phyloP scores from a whole-genome alignment of 768 basidiomycete species.

The Dendrothele bispora region DNA sequence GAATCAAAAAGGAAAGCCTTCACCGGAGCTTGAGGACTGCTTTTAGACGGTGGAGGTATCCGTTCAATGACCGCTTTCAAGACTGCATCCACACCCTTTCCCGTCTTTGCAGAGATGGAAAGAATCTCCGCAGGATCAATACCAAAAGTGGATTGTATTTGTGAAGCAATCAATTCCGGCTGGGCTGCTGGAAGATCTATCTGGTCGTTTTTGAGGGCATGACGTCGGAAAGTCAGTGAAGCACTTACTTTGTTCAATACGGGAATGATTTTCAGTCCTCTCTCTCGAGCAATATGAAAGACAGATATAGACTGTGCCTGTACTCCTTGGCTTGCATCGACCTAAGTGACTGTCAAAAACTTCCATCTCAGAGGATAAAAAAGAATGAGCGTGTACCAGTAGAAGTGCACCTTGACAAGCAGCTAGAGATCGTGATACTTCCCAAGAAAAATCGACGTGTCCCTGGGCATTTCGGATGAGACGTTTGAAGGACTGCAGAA shows the following conservation, averaged over 20 bases:
- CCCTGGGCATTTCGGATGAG: conserved; percentile 48
- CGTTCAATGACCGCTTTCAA: conserved; percentile 79
- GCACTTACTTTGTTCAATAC: conserved; percentile 83
- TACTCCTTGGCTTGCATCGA: conserved; percentile 97
- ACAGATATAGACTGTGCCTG: conserved; percentile 98
- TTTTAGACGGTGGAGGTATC: conserved; percentile 81
- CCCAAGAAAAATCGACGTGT: conserved; percentile 98
- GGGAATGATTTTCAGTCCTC: conserved; percentile 81
- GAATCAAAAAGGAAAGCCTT: conserved; percentile 94
- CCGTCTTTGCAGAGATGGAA: conserved; percentile 90
- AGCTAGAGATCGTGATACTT: conserved; percentile 88
- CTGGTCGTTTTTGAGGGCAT: conserved; percentile 35
- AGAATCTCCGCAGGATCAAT: conserved; percentile 74
- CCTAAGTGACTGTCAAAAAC: conserved; percentile 43
- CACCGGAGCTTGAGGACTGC: conserved; percentile 50
- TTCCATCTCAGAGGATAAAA: background rate
- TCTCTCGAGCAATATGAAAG: conserved; percentile 83
- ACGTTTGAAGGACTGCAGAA: background rate
- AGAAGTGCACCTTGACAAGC: conserved; percentile 90
- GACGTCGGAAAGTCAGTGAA: background rate
- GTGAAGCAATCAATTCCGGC: conserved; percentile 74
- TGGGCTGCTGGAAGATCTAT: conserved; percentile 92
- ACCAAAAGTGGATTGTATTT: conserved; percentile 83
- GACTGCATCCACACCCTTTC: conserved; percentile 75
- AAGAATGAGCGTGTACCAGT: conserved; percentile 33